These are phyloP conservation scores for Globisporangium cederbergense DNA, from an alignment of 352 stramenopile species.

Conservation along the genomic window DNA sequence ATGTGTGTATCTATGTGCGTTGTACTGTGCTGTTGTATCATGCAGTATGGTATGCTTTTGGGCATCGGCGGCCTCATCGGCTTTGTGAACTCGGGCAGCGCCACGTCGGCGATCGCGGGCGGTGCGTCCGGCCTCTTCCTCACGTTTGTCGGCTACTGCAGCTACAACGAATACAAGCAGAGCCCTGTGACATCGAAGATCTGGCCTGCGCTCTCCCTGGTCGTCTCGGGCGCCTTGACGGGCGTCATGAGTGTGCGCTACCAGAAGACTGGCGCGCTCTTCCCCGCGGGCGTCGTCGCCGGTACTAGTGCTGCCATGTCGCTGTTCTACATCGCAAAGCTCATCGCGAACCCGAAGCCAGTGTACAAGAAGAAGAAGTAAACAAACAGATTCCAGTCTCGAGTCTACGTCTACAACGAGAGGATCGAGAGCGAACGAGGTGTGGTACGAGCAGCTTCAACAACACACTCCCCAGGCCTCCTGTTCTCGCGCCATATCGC, in stretches of 20 bases:
- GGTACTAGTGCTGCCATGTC: slow-evolving; percentile 70
- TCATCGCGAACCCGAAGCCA: slow-evolving; percentile 63
- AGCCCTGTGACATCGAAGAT: slow-evolving; percentile 76
- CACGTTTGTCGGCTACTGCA: slow-evolving; percentile 79
- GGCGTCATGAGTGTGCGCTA: slow-evolving; percentile 75
- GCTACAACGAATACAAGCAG: slow-evolving; percentile 83
- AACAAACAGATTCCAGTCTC: background rate
- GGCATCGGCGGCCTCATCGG: slow-evolving; percentile 66
- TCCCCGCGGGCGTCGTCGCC: slow-evolving; percentile 62
- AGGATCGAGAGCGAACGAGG: background rate
- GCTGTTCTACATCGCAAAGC: slow-evolving; percentile 75
- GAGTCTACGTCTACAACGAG: background rate
- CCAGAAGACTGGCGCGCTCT: slow-evolving; percentile 71
- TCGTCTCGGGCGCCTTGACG: slow-evolving; percentile 63
- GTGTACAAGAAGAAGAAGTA: slow-evolving; percentile 81
- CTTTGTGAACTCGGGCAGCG: slow-evolving; percentile 74
- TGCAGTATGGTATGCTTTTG: slow-evolving; percentile 71
- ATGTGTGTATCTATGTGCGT: background rate
- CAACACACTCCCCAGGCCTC: background rate
- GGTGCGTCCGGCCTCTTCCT: slow-evolving; percentile 66
- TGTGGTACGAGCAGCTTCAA: background rate
- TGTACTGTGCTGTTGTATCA: background rate
- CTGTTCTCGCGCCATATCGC: too few species aligned
- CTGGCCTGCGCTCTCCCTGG: slow-evolving; percentile 63
- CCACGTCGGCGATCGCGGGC: slow-evolving; percentile 59